These are phyloP conservation scores for Steccherinum ochraceum DNA, from an alignment of 768 basidiomycete species.

Conservation along the genomic window DNA sequence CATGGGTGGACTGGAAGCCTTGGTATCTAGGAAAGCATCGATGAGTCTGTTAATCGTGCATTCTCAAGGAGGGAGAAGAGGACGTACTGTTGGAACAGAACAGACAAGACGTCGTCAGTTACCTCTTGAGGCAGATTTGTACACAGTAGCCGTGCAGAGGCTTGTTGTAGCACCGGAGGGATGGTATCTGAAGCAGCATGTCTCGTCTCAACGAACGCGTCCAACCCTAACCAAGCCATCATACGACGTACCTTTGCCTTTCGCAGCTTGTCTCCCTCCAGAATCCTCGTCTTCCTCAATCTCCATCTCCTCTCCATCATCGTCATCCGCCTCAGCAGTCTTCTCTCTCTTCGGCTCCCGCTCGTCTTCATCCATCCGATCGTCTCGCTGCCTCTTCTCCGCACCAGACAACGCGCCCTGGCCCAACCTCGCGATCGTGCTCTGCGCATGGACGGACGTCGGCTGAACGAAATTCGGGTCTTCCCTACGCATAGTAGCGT, in stretches of 20 bases:
- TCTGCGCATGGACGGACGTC: conserved; percentile 52
- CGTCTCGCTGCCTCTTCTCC: conserved; percentile 67
- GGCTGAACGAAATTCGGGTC: conserved; percentile 80
- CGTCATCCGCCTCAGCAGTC: conserved; percentile 46
- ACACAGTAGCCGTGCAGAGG: conserved; percentile 61
- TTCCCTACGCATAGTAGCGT: conserved; percentile 73
- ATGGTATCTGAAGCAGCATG: conserved; percentile 21
- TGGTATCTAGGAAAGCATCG: conserved; percentile 57
- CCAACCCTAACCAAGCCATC: neutral
- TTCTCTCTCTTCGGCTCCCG: conserved; percentile 65
- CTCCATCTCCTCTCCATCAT: conserved; percentile 88
- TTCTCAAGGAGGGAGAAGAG: conserved; percentile 4
- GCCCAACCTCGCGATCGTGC: conserved; percentile 13
- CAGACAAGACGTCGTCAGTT: conserved; percentile 77
- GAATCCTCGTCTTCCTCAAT: conserved; percentile 84
- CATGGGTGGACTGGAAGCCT: conserved; percentile 70
- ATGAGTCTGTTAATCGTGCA: conserved; percentile 1
- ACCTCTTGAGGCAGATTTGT: conserved; percentile 90
- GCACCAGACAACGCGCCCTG: conserved; percentile 26
- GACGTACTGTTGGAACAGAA: conserved; percentile 88
- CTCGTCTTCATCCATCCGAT: conserved; percentile 45
- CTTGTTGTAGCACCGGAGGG: conserved; percentile 45
- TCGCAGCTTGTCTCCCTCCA: conserved; percentile 15
- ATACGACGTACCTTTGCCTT: conserved; percentile 6
- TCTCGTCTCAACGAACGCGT: neutral